Conservation (phyloP, 2,329 filamentous ascomycete genomes). For the Triangularia verruculosa region DNA sequence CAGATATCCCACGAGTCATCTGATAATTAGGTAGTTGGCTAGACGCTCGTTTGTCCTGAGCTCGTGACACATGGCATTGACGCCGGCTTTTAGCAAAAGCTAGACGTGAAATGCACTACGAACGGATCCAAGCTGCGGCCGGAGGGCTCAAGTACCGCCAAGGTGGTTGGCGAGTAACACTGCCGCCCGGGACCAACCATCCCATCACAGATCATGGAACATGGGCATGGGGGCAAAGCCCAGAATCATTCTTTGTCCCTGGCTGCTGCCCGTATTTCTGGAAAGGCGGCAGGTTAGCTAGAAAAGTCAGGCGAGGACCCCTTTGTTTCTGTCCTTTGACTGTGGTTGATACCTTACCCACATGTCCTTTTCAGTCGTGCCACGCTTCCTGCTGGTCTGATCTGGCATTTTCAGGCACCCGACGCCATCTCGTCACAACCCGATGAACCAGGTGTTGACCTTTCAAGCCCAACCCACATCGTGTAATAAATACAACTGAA, state of each 20-base stretch:
- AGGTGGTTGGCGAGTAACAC: neutral
- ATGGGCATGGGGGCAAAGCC: neutral
- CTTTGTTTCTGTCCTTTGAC: neutral
- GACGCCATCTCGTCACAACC: neutral
- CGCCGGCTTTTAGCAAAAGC: neutral
- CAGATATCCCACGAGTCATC: neutral
- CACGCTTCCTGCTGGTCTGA: neutral
- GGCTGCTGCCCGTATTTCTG: neutral
- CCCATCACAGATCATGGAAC: neutral
- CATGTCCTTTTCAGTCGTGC: neutral
- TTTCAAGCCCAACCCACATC: neutral
- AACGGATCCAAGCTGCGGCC: neutral
- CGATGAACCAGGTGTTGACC: neutral
- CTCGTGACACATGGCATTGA: neutral
- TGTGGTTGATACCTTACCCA: neutral
- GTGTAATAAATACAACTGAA: neutral
- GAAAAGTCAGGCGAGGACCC: neutral
- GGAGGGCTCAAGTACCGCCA: neutral
- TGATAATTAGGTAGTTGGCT: too few species aligned
- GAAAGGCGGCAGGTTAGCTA: neutral
- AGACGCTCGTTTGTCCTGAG: neutral
- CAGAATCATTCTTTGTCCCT: neutral
- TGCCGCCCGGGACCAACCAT: neutral
- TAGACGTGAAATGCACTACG: neutral
- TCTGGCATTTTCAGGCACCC: neutral